Evolutionary conservation across 2,329 filamentous ascomycete species (phyloP).

Genomic region (Claviceps paspali): DNA sequence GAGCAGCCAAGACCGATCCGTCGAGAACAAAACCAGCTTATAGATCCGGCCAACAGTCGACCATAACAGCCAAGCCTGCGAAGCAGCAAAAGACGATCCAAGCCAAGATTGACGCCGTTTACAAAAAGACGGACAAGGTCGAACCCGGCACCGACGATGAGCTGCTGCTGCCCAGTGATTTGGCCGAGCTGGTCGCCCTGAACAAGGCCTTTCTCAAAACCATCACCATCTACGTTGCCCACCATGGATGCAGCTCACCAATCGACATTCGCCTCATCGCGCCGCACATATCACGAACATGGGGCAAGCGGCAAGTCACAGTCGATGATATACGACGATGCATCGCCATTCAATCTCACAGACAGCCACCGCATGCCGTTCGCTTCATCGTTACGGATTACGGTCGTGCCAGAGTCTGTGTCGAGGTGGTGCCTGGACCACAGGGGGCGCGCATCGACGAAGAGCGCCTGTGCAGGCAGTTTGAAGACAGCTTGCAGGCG

Average conservation of each 20-base stretch:
- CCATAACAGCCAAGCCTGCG: conserved; percentile 17
- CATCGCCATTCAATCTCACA: conserved; percentile 41
- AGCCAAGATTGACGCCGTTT: conserved; percentile 23
- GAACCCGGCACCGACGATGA: conserved; percentile 10
- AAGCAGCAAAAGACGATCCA: conserved; percentile 15
- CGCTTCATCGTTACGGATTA: conserved; percentile 35
- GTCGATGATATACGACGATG: conserved; percentile 51
- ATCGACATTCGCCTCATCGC: conserved; percentile 47
- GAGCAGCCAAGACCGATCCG: conserved; percentile 14
- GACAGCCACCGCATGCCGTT: conserved; percentile 14
- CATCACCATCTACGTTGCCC: conserved; percentile 51
- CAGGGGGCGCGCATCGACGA: conserved; percentile 29
- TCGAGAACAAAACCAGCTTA: conserved; percentile 16
- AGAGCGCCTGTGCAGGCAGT: conserved; percentile 35
- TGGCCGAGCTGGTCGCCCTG: conserved; percentile 45
- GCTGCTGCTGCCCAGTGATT: conserved; percentile 31
- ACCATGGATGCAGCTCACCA: conserved; percentile 47
- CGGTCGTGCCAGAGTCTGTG: conserved; percentile 39
- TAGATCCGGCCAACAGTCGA: conserved; percentile 16
- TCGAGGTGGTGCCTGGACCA: conserved; percentile 34
- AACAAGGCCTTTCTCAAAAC: conserved; percentile 55
- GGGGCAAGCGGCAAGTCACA: conserved; percentile 56
- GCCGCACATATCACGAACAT: conserved; percentile 49
- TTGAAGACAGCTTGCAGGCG: conserved; percentile 33
- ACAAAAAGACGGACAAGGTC: conserved; percentile 12